A percentile compares a stretch with the other conserved stretches of the same genome.
Evolutionary conservation across 345 rosid genomes (phyloP).

Genomic region (Brassica nigra): DNA sequence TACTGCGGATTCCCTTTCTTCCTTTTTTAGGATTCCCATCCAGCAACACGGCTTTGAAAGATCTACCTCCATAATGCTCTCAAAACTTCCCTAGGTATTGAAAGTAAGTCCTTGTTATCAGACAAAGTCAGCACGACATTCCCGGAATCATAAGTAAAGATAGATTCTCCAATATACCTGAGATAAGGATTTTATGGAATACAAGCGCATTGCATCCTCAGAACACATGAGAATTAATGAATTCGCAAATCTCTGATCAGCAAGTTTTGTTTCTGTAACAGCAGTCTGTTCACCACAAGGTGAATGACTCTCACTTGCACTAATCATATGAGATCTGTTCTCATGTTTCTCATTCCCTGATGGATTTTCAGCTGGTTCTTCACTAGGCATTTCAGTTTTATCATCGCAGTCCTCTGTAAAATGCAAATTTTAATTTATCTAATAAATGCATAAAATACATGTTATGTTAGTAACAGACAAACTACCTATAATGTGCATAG

Average conservation of each 20-base stretch:
- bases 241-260: conserved; percentile 39
- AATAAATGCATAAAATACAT: conserved; percentile 11
- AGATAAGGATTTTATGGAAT: conserved; percentile 54
- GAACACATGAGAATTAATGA: conserved; percentile 59
- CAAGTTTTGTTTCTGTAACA: conserved; percentile 41
- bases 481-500: conserved; percentile 74
- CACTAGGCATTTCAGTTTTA: conserved; percentile 41
- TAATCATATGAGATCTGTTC: conserved; percentile 38
- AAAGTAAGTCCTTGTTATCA: conserved; percentile 37
- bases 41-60: conserved; percentile 72
- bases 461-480: conserved; percentile 22
- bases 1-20: conserved; percentile 55
- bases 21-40: conserved; percentile 62
- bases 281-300: conserved; percentile 40
- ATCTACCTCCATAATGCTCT: conserved; percentile 50
- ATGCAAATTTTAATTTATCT: conserved; percentile 14
- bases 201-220: conserved; percentile 61
- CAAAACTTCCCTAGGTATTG: conserved; percentile 55
- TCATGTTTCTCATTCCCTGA: conserved; percentile 40
- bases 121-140: conserved; percentile 31
- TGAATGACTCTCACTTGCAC: conserved; percentile 40
- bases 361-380: conserved; percentile 27
- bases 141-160: conserved; percentile 17
- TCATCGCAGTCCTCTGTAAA: conserved; percentile 53
- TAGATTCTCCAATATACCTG: conserved; percentile 52